Evolutionary conservation across 2,329 filamentous ascomycete genomes (phyloP).

Genomic region (Paecilomyces fulvus): DNA sequence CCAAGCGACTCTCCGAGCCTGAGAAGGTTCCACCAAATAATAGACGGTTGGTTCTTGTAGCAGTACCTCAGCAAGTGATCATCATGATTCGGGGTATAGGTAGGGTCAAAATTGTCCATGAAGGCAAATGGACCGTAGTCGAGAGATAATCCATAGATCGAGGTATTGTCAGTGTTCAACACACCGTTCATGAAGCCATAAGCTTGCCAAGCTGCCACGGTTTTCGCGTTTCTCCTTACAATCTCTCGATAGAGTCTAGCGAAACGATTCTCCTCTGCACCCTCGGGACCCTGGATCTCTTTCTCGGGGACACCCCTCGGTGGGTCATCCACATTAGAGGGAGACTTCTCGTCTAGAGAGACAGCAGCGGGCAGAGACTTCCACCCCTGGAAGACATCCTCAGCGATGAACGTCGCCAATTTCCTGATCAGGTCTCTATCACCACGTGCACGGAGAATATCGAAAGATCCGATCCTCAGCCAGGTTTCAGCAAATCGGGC

Average conservation of each 20-base stretch:
- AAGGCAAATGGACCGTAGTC: slow-evolving; percentile 98
- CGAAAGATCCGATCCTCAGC: slow-evolving; percentile 92
- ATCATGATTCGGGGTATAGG: slow-evolving; percentile 95
- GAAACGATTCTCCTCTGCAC: slow-evolving; percentile 75
- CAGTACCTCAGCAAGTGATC: slow-evolving; percentile 79
- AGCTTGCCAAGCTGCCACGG: slow-evolving; percentile 89
- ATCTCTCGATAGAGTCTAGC: slow-evolving; percentile 81
- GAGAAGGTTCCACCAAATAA: slow-evolving; percentile 98
- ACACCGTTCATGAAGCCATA: slow-evolving; percentile 99
- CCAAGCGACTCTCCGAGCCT: slow-evolving; percentile 82
- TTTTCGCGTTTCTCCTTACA: slow-evolving; percentile 72
- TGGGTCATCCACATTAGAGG: slow-evolving; percentile 35
- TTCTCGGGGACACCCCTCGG: slow-evolving; percentile 47
- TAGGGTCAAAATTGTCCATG: slow-evolving; percentile 90
- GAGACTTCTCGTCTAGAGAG: slow-evolving; percentile 31
- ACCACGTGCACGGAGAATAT: slow-evolving; percentile 73
- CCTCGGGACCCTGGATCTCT: slow-evolving; percentile 57
- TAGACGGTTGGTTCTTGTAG: slow-evolving; percentile 87
- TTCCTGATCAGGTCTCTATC: slow-evolving; percentile 66
- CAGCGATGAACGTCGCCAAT: slow-evolving; percentile 73
- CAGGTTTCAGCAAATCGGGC: slow-evolving; percentile 84
- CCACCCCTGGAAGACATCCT: slow-evolving; percentile 84
- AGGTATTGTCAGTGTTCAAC: slow-evolving; percentile 96
- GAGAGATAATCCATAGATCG: slow-evolving; percentile 76
- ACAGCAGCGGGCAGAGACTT: slow-evolving; percentile 62